Conservation (phyloP, 768 basidiomycete species). For the Collybiopsis confluens region DNA sequence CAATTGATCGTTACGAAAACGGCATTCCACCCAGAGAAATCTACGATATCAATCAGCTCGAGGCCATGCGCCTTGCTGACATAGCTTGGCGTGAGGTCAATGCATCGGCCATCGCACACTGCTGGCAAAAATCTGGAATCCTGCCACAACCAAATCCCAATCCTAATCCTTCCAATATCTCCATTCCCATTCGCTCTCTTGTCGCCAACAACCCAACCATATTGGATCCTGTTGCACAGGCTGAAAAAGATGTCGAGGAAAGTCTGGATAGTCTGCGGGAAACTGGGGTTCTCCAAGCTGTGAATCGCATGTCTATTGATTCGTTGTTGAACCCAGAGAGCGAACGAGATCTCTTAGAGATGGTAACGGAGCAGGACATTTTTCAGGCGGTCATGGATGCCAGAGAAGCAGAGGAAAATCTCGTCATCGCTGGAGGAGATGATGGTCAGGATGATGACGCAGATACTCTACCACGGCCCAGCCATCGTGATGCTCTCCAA, state of each 20-base stretch:
- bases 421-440: not conserved
- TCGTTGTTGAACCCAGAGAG: not conserved
- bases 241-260: not conserved
- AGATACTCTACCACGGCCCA: too few species aligned
- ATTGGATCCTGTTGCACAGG: not conserved
- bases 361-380: not conserved
- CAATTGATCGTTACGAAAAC: slow-evolving; percentile 16
- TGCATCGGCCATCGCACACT: slow-evolving; percentile 29
- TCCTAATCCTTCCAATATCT: not conserved
- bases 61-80: slow-evolving; percentile 31
- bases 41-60: slow-evolving; percentile 27
- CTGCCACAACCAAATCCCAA: slow-evolving; percentile 1
- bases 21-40: slow-evolving; percentile 13
- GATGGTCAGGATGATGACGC: too few species aligned
- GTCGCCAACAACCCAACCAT: not conserved
- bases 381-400: not conserved
- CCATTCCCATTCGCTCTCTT: not conserved
- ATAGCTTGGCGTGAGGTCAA: slow-evolving; percentile 30
- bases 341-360: not conserved
- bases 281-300: not conserved
- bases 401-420: not conserved
- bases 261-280: not conserved
- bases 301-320: not conserved
- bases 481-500: too few species aligned
- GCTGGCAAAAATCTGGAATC: slow-evolving; percentile 34